Percentiles rank a stretch among this genome's conserved stretches.
These are phyloP conservation scores for Fusarium mundagurra DNA, from an alignment of 2,329 filamentous ascomycete genomes.

Conservation along the genomic window DNA sequence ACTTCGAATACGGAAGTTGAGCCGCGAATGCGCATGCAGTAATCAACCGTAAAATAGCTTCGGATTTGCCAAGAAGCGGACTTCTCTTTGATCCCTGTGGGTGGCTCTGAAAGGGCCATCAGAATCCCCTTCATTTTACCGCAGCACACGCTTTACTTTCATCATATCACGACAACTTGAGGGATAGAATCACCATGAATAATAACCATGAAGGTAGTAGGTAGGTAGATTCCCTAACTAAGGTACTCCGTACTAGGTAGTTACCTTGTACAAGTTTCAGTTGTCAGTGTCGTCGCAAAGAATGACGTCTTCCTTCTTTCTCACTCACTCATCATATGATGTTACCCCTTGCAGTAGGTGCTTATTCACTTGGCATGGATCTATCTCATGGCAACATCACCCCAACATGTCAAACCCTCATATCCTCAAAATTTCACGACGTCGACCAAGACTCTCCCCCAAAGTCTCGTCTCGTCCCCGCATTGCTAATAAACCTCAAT, in stretches of 20 bases:
- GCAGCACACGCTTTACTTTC: background rate
- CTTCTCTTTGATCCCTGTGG: background rate
- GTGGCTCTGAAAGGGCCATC: background rate
- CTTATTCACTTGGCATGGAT: background rate
- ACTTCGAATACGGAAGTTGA: conserved; percentile 26
- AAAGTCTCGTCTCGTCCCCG: conserved; percentile 15
- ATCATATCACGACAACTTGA: background rate
- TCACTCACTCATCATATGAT: background rate
- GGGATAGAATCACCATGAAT: background rate
- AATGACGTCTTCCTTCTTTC: background rate
- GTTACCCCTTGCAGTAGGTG: conserved; percentile 18
- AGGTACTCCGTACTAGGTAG: too few relatives aligned
- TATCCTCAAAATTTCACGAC: conserved; percentile 15
- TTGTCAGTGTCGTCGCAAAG: background rate
- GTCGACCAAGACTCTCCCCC: conserved; percentile 20
- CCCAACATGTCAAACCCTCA: background rate
- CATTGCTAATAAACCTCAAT: conserved; percentile 24
- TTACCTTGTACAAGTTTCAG: background rate
- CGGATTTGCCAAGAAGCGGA: conserved; percentile 18
- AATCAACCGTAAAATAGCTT: background rate
- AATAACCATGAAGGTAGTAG: too few relatives aligned
- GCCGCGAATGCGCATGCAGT: conserved; percentile 1
- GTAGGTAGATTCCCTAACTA: background rate
- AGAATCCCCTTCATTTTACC: background rate
- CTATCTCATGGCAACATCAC: background rate